Percentiles rank a stretch among this genome's conserved stretches.
Conservation (phyloP, 768 basidiomycete species). For the Pleurotus pulmonarius region DNA sequence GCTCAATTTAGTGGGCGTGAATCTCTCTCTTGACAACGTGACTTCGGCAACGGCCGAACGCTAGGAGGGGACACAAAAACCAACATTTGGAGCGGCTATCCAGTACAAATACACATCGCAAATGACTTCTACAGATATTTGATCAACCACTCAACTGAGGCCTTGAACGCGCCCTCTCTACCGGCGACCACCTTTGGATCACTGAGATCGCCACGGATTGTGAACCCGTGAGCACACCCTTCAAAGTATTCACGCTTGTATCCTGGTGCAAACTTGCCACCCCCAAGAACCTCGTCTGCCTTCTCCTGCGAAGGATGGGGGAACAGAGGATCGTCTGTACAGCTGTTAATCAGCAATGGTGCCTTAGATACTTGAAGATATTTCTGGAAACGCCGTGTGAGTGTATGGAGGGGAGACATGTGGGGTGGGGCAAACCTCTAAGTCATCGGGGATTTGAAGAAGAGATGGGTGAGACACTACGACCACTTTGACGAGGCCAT, state of each 20-base stretch:
- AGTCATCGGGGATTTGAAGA: constrained; percentile 54
- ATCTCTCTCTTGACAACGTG: too few relatives aligned
- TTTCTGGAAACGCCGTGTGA: constrained; percentile 30
- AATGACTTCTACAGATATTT: constrained; percentile 21
- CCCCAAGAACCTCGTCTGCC: constrained; percentile 49
- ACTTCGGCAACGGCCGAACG: too few relatives aligned
- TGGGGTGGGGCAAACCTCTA: constrained; percentile 36
- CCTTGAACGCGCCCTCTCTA: constrained; percentile 62
- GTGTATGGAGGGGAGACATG: not conserved
- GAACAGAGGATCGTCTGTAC: constrained; percentile 50
- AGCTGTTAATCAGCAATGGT: constrained; percentile 68
- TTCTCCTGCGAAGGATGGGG: constrained; percentile 36
- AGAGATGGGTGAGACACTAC: constrained; percentile 61
- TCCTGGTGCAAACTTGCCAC: constrained; percentile 40
- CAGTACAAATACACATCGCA: too few relatives aligned
- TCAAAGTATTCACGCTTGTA: constrained; percentile 47
- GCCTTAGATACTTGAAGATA: constrained; percentile 40
- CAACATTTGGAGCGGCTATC: too few relatives aligned
- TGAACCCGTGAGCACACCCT: constrained; percentile 52
- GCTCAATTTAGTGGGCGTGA: too few relatives aligned
- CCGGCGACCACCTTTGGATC: constrained; percentile 53
- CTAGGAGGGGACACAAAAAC: too few relatives aligned
- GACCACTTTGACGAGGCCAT: constrained; percentile 42
- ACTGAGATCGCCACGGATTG: constrained; percentile 44
- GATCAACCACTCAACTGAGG: constrained; percentile 51